Base-by-base conservation (phyloP, 2,329 filamentous ascomycete genomes). In the Fonsecaea monophora region DNA sequence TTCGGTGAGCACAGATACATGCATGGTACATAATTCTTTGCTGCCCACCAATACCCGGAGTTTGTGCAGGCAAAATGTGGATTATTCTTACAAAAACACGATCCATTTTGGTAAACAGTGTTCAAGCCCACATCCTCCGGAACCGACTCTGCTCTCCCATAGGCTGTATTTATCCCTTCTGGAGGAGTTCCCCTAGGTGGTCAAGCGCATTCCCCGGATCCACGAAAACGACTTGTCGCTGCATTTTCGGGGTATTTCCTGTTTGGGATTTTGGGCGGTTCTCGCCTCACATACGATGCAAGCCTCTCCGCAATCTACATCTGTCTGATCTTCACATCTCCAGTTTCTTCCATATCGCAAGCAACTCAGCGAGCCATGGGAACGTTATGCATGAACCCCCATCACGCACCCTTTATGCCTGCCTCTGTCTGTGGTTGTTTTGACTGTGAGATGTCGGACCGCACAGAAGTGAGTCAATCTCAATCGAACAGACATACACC, bases 321-420 rank as follows among this genome's bases (percentile, higher is more conserved):
- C 45, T 25, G n/a, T 18, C 42, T 9, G 7, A 35, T 21, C 38
- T 21, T 32, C 25, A 35, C 9, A 1, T 21, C 32, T 10, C 60
- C 34, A 42, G 10, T 6, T 57, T 57, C 34, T 38, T 30, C 38
- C 54, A 57, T 57, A 50, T 30, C 45, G 12, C 45, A 25, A 50
- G 21, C 9, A 12, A 50, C 21, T 10, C 34, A 35, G 53, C 25
- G 25, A 25, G 25, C 37, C 30, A 62, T 62, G 60, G 48, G 40
- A 54, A 34, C 37, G 7, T 37, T 62, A 6, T 62, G 60, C 35
- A 55, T 55, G 60, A 62, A 62, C 21, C 50, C 60, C 30, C 60
- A 54, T 13, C 60, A 62, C 40, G 37, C 35, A 10, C 48, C 60
- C 6, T 62, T 45, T 18, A 37, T 62, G 8, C 40, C 50, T 45